Percentiles rank a stretch among this genome's conserved stretches.
Conservation (phyloP, 2,329 filamentous ascomycete species). For the Ilyonectria sp. region DNA sequence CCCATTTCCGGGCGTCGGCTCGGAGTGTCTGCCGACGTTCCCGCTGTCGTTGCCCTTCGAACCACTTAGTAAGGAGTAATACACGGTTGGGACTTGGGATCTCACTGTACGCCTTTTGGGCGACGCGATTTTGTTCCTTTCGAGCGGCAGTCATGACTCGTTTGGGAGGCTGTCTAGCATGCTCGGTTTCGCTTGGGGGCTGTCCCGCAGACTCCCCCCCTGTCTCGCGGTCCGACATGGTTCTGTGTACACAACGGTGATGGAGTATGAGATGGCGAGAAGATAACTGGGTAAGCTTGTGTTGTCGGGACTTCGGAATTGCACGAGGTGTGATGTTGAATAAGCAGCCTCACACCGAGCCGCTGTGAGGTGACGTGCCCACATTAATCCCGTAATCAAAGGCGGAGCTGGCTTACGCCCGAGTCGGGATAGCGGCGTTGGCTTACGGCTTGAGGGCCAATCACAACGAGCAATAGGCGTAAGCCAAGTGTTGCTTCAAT, state of each 20-base stretch:
- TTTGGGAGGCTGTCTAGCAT: constrained; percentile 14
- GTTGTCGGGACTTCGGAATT: not conserved
- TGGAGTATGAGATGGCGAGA: not conserved
- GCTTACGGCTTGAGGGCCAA: constrained; percentile 43
- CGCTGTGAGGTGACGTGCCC: not conserved
- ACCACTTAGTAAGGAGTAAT: not conserved
- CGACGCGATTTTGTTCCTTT: constrained; percentile 46
- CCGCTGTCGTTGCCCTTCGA: constrained; percentile 39
- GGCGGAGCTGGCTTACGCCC: constrained; percentile 17
- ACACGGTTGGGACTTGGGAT: not conserved
- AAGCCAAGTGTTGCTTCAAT: constrained; percentile 6
- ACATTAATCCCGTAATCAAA: constrained; percentile 1
- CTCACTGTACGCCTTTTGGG: constrained; percentile 46
- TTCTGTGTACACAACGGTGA: too few relatives aligned
- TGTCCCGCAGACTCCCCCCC: not conserved
- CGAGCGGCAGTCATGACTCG: constrained; percentile 41
- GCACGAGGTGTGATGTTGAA: not conserved
- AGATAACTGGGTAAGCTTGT: not conserved
- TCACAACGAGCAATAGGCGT: constrained; percentile 15
- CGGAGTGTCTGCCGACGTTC: constrained; percentile 8
- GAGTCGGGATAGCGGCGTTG: constrained; percentile 20
- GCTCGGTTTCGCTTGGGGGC: not conserved
- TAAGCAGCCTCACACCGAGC: not conserved
- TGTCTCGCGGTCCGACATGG: not conserved
- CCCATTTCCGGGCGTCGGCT: constrained; percentile 3